Evolutionary conservation across 2,329 filamentous ascomycete species (phyloP).

Genomic region (Sporothrix schenckii): DNA sequence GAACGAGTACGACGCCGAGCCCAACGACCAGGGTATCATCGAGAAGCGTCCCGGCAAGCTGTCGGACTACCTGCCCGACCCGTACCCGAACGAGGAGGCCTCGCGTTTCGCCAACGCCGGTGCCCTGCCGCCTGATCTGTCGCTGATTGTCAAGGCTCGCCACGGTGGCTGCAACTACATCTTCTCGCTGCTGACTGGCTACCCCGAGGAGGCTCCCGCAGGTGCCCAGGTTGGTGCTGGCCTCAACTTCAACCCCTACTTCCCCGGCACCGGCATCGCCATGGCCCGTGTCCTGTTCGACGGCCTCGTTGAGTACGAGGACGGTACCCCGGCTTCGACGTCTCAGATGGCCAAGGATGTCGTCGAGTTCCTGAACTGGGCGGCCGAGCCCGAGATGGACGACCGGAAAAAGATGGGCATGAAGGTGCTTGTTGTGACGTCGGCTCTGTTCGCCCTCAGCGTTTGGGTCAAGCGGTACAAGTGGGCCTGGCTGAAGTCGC

Average conservation of each 20-base stretch:
- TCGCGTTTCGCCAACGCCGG: conserved; percentile 98
- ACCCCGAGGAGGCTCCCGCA: conserved; percentile 93
- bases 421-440: conserved; percentile 84
- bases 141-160: conserved; percentile 94
- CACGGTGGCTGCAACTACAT: conserved; percentile 99
- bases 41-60: conserved; percentile 98
- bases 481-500: conserved; percentile 94
- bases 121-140: conserved; percentile 95
- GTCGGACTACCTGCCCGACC: conserved; percentile 90
- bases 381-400: conserved; percentile 98
- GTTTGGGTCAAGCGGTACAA: conserved; percentile 99
- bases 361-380: conserved; percentile 98
- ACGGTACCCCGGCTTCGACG: conserved; percentile 88
- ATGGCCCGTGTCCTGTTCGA: conserved; percentile 99
- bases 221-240: conserved; percentile 82
- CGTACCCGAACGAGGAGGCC: conserved; percentile 99
- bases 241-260: conserved; percentile 99
- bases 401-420: conserved; percentile 99
- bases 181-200: conserved; percentile 94
- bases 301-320: conserved; percentile 96
- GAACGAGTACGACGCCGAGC: conserved; percentile 97
- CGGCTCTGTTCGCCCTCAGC: conserved; percentile 79
- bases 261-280: conserved; percentile 97
- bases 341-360: conserved; percentile 99
- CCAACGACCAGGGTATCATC: conserved; percentile 96